Evolutionary conservation across 106 monocot species (phyloP).

Genomic region (Dactylorhiza incarnata): DNA sequence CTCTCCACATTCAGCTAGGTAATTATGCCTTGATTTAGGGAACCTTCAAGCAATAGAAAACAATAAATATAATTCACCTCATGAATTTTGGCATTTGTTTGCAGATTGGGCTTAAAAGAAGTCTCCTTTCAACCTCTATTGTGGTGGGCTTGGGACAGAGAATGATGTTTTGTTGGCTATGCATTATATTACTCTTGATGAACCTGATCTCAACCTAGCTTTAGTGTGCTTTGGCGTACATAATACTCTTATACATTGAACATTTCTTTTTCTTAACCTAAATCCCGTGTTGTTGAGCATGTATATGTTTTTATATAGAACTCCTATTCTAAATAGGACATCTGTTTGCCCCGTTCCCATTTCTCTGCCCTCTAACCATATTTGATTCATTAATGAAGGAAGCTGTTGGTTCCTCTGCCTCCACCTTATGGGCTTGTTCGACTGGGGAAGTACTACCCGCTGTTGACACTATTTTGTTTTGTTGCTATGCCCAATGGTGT

Average conservation of each 20-base stretch:
- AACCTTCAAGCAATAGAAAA: neutral
- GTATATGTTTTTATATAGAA: neutral
- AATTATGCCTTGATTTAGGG: neutral
- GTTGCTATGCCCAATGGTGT: conserved; percentile 51
- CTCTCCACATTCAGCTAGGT: neutral
- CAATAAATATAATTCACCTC: neutral
- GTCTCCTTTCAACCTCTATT: neutral
- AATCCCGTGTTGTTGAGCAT: neutral
- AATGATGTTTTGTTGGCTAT: neutral
- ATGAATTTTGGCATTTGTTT: conserved; percentile 1
- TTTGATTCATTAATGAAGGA: conserved; percentile 37
- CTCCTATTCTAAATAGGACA: neutral
- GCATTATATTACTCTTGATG: neutral
- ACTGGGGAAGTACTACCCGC: conserved; percentile 44
- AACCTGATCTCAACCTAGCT: neutral
- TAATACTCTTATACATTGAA: neutral
- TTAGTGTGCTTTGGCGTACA: neutral
- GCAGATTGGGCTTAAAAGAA: neutral
- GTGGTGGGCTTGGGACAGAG: neutral
- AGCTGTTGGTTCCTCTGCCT: conserved; percentile 60
- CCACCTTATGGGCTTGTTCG: conserved; percentile 46
- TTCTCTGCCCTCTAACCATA: neutral
- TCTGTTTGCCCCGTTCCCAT: neutral
- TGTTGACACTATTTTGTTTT: conserved; percentile 42
- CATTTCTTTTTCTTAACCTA: too few relatives aligned